Conservation (phyloP, 139 green algal genomes). For the Haematococcus sp. region DNA sequence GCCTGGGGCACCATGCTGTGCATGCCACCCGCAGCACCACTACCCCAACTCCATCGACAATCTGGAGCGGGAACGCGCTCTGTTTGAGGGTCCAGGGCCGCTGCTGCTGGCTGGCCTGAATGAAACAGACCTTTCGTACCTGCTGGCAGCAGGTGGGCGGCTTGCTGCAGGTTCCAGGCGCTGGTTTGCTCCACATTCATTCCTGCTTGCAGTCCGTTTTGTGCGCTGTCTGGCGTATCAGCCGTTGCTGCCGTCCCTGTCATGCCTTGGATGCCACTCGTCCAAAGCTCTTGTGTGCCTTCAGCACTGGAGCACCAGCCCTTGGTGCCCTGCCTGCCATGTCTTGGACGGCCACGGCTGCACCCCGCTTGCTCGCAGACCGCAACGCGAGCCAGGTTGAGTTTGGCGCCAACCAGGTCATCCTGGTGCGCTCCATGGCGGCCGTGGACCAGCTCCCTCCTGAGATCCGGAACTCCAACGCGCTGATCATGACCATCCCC, state of each 20-base stretch:
- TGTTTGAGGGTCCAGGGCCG: slow-evolving; percentile 60
- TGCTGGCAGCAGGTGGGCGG: too few relatives aligned
- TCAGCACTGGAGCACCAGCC: too few relatives aligned
- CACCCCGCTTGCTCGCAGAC: not conserved
- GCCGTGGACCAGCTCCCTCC: slow-evolving; percentile 41
- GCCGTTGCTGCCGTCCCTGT: too few relatives aligned
- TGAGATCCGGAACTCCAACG: slow-evolving; percentile 49
- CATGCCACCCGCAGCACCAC: not conserved
- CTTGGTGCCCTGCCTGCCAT: too few relatives aligned
- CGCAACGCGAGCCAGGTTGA: slow-evolving; percentile 51
- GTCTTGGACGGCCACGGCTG: too few relatives aligned
- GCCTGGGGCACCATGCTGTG: too few relatives aligned
- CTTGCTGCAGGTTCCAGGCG: too few relatives aligned
- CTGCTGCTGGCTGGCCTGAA: slow-evolving; percentile 53
- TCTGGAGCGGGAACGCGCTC: slow-evolving; percentile 57
- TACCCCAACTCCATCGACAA: slow-evolving; percentile 46
- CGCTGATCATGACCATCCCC: slow-evolving; percentile 66
- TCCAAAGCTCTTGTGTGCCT: too few relatives aligned
- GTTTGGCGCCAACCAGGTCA: slow-evolving; percentile 79
- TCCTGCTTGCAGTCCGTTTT: too few relatives aligned
- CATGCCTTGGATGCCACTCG: too few relatives aligned
- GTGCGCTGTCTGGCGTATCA: too few relatives aligned
- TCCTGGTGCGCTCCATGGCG: slow-evolving; percentile 58
- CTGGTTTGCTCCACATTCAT: too few relatives aligned
- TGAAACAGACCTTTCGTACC: not conserved